Base-by-base conservation (phyloP, 1,284 basidiomycete species). In the Ustilago tritici region DNA sequence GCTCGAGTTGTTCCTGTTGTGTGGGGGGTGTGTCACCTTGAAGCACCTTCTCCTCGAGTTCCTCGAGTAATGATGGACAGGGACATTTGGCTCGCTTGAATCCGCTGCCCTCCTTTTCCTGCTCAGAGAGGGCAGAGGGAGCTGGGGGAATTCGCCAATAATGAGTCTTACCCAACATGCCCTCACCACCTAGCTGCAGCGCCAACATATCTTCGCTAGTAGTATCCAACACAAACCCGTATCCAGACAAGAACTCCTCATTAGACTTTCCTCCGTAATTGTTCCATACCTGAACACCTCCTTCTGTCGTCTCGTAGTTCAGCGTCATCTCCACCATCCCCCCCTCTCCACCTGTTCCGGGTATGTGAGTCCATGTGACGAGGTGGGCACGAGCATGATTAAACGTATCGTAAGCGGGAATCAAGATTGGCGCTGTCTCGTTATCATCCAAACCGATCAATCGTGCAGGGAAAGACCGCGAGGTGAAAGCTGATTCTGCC, bases 201-300 rank as follows among this genome's bases (percentile, higher is more conserved):
- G 75, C 70, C 4, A 84, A 57, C 15, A 75, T 70, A 40, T 84
- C 83, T 15, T 84, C 83, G 3, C 53, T 63, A 1, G 41, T 54
- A 1, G 49, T 73, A 0, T 65, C 57, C 32, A 82, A 47, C 0
- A 75, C 74, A 46, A 85, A 85, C 2, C 81, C 84, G 35, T 85
- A 85, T 10, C 71, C 70, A 12, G 67, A 59, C 1, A 84, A 60
- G 7, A 85, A 69, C 40, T 84, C 83, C 35, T 85, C 83, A 63
- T 84, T 85, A 38, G 74, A 78, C 56, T 85, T 85, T 11, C 82
- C 80, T 3, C 84, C 84, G 58, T 85, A 85, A 34, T 83, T 85
- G 65, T 85, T 85, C 46, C 74, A 83, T 14, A 84, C 79, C 57
- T 85, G 83, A 5, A 35, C 2, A 11, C 50, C 14, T 10, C 46